Evolutionary conservation across 805 yeast genomes (phyloP).

Genomic region (Dipodascus albidus): DNA sequence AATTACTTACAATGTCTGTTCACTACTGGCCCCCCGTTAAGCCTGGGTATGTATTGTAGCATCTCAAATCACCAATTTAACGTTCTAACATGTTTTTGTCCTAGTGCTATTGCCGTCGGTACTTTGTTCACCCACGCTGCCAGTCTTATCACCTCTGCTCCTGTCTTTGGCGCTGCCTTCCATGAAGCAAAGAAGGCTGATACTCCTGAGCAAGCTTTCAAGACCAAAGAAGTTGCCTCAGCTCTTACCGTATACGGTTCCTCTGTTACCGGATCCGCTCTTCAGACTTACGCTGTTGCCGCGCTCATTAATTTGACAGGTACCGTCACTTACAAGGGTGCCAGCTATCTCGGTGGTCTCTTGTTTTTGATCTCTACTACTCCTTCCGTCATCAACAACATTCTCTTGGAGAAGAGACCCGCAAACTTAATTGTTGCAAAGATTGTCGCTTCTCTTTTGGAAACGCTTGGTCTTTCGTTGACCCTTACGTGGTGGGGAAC

Average conservation of each 20-base stretch:
- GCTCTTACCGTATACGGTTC: conserved; percentile 26
- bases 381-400: conserved; percentile 24
- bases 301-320: conserved; percentile 30
- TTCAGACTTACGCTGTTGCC: conserved; percentile 31
- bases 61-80: too few relatives aligned
- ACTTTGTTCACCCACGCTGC: conserved; percentile 28
- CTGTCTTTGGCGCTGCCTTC: conserved; percentile 30
- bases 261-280: conserved; percentile 25
- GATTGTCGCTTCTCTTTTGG: conserved; percentile 25
- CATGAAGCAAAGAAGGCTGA: conserved; percentile 24
- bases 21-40: conserved; percentile 15
- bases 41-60: conserved; percentile 13
- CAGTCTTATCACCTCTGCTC: conserved; percentile 25
- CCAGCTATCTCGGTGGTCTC: conserved; percentile 28
- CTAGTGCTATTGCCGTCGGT: conserved; percentile 29
- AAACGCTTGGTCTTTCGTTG: conserved; percentile 31
- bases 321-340: conserved; percentile 28
- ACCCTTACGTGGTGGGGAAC: conserved; percentile 30
- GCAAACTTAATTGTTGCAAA: conserved; percentile 25
- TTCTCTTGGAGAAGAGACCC: conserved; percentile 27
- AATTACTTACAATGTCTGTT: conserved; percentile 14
- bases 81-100: too few relatives aligned
- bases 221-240: conserved; percentile 28
- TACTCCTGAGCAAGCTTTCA: conserved; percentile 26
- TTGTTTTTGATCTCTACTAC: conserved; percentile 27